Conservation (phyloP, 768 basidiomycete species). For the Boletus sp. region DNA sequence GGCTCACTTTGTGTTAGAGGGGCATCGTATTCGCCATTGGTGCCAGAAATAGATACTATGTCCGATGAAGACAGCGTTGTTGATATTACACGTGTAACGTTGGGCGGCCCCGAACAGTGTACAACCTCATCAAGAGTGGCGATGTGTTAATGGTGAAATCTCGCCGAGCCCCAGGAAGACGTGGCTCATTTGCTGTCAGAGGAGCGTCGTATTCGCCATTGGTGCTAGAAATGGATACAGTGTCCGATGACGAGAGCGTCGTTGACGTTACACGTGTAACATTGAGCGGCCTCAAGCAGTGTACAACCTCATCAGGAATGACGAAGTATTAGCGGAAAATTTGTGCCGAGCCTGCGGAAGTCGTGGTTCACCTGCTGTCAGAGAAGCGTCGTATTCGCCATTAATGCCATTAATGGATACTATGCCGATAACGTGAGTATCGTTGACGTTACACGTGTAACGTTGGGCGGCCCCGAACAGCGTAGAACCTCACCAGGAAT, state of each 20-base stretch:
- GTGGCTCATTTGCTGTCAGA: neutral
- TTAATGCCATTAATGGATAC: neutral
- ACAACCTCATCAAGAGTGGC: neutral
- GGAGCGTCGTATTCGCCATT: neutral
- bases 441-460: conserved; percentile 32
- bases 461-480: conserved; percentile 17
- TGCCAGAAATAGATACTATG: neutral
- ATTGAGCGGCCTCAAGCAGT: conserved; percentile 14
- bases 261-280: conserved; percentile 32
- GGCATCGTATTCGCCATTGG: conserved; percentile 3
- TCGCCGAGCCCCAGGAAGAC: neutral
- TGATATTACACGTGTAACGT: conserved; percentile 33
- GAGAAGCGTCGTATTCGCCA: neutral
- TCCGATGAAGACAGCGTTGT: conserved; percentile 1
- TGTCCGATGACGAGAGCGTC: conserved; percentile 1
- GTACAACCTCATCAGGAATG: neutral
- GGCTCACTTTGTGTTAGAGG: neutral
- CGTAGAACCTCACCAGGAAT: neutral
- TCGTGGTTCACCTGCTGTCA: neutral
- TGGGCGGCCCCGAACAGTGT: conserved; percentile 12
- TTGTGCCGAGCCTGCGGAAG: neutral
- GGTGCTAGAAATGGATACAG: neutral
- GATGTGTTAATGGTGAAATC: neutral
- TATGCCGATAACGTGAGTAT: conserved; percentile 1
- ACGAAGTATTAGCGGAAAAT: neutral